phyloP scores from a whole-genome alignment of 2,329 filamentous ascomycete species.

The Fusarium euwallaceae region DNA sequence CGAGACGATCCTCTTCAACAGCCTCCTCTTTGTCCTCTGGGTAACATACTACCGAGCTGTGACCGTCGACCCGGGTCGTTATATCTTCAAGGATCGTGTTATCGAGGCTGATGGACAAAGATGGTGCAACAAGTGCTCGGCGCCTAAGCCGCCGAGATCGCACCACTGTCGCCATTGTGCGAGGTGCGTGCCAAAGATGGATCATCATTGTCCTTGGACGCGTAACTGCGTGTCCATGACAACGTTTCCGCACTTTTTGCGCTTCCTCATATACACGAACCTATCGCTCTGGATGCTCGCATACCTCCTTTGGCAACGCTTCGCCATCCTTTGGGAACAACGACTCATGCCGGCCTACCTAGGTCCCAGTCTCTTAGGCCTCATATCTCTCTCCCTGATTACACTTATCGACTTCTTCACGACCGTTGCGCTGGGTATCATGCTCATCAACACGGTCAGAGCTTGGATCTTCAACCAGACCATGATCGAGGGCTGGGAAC shows the following conservation, averaged over 20 bases:
- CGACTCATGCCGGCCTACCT: constrained; percentile 81
- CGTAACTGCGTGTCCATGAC: constrained; percentile 85
- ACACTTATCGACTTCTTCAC: constrained; percentile 69
- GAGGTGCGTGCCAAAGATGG: constrained; percentile 84
- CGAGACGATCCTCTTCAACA: constrained; percentile 76
- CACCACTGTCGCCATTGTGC: constrained; percentile 86
- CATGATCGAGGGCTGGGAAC: constrained; percentile 85
- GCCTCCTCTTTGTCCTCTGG: constrained; percentile 73
- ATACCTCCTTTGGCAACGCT: constrained; percentile 71
- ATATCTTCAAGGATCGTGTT: constrained; percentile 57
- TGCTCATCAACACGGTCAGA: constrained; percentile 73
- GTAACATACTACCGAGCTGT: constrained; percentile 76
- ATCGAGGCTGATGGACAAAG: constrained; percentile 52
- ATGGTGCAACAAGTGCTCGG: constrained; percentile 83
- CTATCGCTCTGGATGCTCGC: constrained; percentile 72
- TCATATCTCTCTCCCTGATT: constrained; percentile 73
- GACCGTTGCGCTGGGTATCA: constrained; percentile 72
- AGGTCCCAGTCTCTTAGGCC: constrained; percentile 71
- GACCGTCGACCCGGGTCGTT: constrained; percentile 69
- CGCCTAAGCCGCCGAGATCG: constrained; percentile 80
- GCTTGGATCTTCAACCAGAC: constrained; percentile 78
- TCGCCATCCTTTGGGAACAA: constrained; percentile 71
- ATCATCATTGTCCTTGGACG: constrained; percentile 91
- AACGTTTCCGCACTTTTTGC: constrained; percentile 85
- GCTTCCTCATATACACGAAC: constrained; percentile 80